phyloP scores from a whole-genome alignment of 1,139 yeast genomes.

The Nakaseomyces bracarensis region DNA sequence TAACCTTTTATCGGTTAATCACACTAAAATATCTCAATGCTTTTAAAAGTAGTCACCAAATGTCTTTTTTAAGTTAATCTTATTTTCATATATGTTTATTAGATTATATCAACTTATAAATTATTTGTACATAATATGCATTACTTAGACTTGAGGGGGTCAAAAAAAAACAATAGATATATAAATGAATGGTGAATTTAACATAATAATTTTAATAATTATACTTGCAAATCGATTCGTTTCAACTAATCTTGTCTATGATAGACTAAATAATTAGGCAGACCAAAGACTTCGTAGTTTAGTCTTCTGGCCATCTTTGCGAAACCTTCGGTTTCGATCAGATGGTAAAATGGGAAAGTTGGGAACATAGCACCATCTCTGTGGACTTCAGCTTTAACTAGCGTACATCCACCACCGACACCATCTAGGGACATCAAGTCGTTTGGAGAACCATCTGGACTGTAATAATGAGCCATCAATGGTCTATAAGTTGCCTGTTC shows the following conservation, averaged over 20 bases:
- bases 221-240: not conserved
- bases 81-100: too few species aligned
- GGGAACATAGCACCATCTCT: constrained; percentile 99
- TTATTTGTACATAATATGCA: too few species aligned
- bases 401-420: constrained; percentile 93
- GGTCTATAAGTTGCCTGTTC: constrained; percentile 93
- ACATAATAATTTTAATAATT: not conserved
- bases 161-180: too few species aligned
- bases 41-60: too few species aligned
- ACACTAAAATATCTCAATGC: too few species aligned
- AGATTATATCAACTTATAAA: too few species aligned
- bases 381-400: constrained; percentile 95
- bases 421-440: constrained; percentile 83
- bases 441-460: constrained; percentile 49
- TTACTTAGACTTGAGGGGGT: too few species aligned
- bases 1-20: too few species aligned
- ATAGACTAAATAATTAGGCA: constrained; percentile 88
- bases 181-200: too few species aligned
- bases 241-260: constrained; percentile 39
- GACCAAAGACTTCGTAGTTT: constrained; percentile 83
- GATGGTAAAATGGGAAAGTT: constrained; percentile 90
- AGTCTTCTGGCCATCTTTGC: constrained; percentile 96
- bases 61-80: too few species aligned
- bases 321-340: constrained; percentile 96
- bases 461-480: constrained; percentile 86